Conservation (phyloP, 2,329 filamentous ascomycete genomes). For the Alternaria rosae region DNA sequence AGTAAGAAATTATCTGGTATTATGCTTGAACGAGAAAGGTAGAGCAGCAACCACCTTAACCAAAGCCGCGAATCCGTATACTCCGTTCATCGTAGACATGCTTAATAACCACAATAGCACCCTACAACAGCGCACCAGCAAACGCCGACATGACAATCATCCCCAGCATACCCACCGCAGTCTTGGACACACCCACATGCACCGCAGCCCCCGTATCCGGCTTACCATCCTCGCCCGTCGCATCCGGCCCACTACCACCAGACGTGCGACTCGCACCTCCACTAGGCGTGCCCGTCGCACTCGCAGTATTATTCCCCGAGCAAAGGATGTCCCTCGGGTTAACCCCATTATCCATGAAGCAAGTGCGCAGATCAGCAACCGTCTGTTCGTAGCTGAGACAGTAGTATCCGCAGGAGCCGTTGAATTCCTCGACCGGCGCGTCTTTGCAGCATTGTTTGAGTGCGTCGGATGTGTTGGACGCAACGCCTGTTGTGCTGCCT, state of each 20-base stretch:
- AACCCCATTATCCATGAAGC: conserved; percentile 38
- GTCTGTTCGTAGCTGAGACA: conserved; percentile 39
- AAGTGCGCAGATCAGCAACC: conserved; percentile 36
- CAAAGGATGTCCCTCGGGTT: conserved; percentile 33
- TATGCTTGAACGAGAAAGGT: not conserved
- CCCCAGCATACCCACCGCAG: conserved; percentile 36
- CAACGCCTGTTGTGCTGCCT: conserved; percentile 30
- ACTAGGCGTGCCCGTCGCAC: conserved; percentile 34
- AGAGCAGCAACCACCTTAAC: not conserved
- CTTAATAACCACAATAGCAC: not conserved
- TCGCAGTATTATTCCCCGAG: conserved; percentile 34
- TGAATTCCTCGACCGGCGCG: conserved; percentile 40
- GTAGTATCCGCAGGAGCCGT: conserved; percentile 40
- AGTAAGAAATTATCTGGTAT: not conserved
- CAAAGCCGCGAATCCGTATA: not conserved
- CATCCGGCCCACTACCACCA: conserved; percentile 8
- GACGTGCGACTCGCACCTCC: conserved; percentile 13
- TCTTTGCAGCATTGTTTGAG: conserved; percentile 43
- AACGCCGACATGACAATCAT: conserved; percentile 37
- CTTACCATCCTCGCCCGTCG: conserved; percentile 6
- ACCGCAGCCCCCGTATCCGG: conserved; percentile 23
- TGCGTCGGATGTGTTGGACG: conserved; percentile 33
- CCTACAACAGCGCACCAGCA: conserved; percentile 39
- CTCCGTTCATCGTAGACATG: not conserved
- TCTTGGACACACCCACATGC: conserved; percentile 32